phyloP scores from a whole-genome alignment of 2,329 filamentous ascomycete species.

The Aspergillus sp. region DNA sequence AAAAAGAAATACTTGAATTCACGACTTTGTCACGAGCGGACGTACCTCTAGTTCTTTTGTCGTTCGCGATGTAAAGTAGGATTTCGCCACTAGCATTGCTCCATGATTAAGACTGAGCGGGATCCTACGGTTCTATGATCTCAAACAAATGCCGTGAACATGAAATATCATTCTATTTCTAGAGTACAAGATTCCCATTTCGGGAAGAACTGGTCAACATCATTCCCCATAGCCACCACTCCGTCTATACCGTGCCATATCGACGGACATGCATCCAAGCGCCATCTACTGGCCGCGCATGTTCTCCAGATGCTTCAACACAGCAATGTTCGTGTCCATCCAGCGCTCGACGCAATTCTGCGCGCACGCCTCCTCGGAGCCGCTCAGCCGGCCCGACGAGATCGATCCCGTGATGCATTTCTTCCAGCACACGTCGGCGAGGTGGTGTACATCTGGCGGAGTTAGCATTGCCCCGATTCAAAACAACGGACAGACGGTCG shows the following conservation, averaged over 20 bases:
- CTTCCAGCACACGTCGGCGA: constrained; percentile 83
- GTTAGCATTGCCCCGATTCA: not conserved
- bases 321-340: constrained; percentile 80
- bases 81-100: too few species aligned
- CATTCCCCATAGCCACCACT: too few species aligned
- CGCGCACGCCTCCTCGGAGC: constrained; percentile 76
- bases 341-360: constrained; percentile 93
- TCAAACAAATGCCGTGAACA: not conserved
- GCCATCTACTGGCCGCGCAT: constrained; percentile 46
- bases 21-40: constrained; percentile 13
- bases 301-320: constrained; percentile 79
- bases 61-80: too few species aligned
- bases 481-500: too few species aligned
- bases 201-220: not conserved
- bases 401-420: constrained; percentile 83
- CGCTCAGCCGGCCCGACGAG: constrained; percentile 69
- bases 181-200: not conserved
- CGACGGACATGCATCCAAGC: not conserved
- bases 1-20: constrained; percentile 29
- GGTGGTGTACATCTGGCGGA: constrained; percentile 58
- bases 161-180: not conserved
- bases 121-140: too few species aligned
- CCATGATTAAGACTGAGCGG: too few species aligned
- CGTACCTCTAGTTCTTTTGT: not conserved
- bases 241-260: too few species aligned